Conservation (phyloP, 768 basidiomycete species). For the Tylopilus subfusipes region DNA sequence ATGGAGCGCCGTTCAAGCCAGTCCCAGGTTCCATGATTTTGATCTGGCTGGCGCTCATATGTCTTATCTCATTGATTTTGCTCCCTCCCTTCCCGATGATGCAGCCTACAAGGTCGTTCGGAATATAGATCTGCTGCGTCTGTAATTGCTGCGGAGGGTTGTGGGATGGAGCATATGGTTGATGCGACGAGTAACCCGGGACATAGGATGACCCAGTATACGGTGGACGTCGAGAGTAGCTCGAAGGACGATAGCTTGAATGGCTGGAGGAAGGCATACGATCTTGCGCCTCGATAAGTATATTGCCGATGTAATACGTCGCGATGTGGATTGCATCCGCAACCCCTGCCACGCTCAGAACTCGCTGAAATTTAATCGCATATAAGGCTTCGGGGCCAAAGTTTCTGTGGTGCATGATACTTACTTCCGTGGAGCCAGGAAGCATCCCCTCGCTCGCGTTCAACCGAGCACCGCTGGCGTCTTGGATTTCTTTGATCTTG, state of each 20-base stretch:
- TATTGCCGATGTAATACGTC: constrained; percentile 98
- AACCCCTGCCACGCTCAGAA: constrained; percentile 95
- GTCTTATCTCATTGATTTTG: constrained; percentile 98
- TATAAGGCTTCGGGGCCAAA: constrained; percentile 6
- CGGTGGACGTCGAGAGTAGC: constrained; percentile 46
- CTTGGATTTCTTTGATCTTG: constrained; percentile 99
- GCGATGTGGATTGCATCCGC: constrained; percentile 99
- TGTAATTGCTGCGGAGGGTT: constrained; percentile 74
- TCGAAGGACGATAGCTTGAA: constrained; percentile 63
- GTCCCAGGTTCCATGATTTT: constrained; percentile 99
- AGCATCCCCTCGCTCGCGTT: constrained; percentile 99
- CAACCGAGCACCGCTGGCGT: constrained; percentile 92
- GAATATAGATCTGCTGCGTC: constrained; percentile 98
- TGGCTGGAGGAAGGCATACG: constrained; percentile 66
- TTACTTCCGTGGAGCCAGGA: constrained; percentile 97
- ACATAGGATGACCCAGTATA: constrained; percentile 63
- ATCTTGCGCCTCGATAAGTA: constrained; percentile 90
- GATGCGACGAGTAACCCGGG: constrained; percentile 52
- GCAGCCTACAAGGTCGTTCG: constrained; percentile 93
- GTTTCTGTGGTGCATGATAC: constrained; percentile 15
- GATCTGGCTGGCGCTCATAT: constrained; percentile 93
- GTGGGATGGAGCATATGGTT: constrained; percentile 48
- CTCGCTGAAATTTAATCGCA: constrained; percentile 57
- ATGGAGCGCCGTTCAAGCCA: constrained; percentile 66
- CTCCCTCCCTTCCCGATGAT: constrained; percentile 98